A percentile compares a stretch with the other conserved stretches of the same genome.
These are phyloP conservation scores for Atkinsonella texensis DNA, from an alignment of 2,329 filamentous ascomycete species.

Conservation along the genomic window DNA sequence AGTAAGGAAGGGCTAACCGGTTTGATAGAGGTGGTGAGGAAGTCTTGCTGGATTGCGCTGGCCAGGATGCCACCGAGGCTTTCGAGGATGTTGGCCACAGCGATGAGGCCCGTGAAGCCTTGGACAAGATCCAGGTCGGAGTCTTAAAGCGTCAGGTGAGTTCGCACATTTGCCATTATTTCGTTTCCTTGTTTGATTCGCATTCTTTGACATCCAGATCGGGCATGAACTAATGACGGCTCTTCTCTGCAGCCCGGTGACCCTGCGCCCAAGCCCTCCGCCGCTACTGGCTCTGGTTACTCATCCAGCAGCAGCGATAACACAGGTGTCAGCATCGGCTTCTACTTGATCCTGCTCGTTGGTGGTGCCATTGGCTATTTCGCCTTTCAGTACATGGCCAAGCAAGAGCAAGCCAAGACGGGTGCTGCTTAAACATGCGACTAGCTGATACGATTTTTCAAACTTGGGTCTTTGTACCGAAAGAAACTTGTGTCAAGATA, in stretches of 20 bases:
- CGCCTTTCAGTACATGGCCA: slow-evolving; percentile 67
- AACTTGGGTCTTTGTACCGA: background rate
- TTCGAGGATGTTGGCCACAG: slow-evolving; percentile 99
- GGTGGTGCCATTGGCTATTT: slow-evolving; percentile 68
- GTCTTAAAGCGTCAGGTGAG: slow-evolving; percentile 69
- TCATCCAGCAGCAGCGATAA: slow-evolving; percentile 34
- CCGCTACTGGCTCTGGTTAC: slow-evolving; percentile 35
- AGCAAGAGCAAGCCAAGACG: slow-evolving; percentile 26
- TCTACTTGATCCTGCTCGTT: slow-evolving; percentile 71
- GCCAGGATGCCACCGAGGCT: slow-evolving; percentile 92
- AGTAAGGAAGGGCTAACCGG: too few species aligned
- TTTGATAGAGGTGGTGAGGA: slow-evolving; percentile 81
- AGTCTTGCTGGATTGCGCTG: slow-evolving; percentile 89
- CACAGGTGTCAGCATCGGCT: slow-evolving; percentile 57
- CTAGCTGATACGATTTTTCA: background rate
- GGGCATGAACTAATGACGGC: background rate
- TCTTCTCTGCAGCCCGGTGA: slow-evolving; percentile 52
- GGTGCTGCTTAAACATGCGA: slow-evolving; percentile 2
- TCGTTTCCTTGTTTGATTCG: background rate
- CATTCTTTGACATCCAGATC: background rate
- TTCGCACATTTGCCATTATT: slow-evolving; percentile 4
- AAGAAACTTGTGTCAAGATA: background rate
- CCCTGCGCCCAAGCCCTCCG: slow-evolving; percentile 54
- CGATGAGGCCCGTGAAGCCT: slow-evolving; percentile 92
- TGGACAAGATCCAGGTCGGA: slow-evolving; percentile 65